Evolutionary conservation across 331 rosid genomes (phyloP).

Genomic region (Quercus tomentella): DNA sequence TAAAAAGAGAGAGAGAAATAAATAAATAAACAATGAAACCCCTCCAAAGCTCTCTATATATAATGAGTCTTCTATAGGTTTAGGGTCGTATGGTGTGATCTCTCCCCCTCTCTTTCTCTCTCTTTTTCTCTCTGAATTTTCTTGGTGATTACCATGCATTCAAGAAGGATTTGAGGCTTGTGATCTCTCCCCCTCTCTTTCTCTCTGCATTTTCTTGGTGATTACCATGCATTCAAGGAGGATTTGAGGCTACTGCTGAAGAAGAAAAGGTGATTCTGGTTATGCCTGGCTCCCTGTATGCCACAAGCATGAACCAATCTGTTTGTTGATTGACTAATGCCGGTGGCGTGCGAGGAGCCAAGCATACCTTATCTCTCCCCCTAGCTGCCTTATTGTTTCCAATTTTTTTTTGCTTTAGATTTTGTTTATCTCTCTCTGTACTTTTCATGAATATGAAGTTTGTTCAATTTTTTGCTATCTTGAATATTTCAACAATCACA

Average conservation of each 20-base stretch:
- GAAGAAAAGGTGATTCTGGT: conserved; percentile 8
- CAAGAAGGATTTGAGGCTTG: neutral
- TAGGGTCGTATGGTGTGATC: no score
- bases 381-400: neutral
- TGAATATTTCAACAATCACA: neutral
- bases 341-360: conserved; percentile 43
- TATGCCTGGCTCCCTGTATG: conserved; percentile 56
- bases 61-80: no score
- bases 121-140: neutral
- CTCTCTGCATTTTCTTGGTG: neutral
- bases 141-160: neutral
- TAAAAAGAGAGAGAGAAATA: no score
- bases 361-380: conserved; percentile 16
- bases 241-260: neutral
- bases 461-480: neutral
- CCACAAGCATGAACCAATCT: conserved; percentile 31
- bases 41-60: no score
- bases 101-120: neutral
- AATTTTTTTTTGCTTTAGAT: neutral
- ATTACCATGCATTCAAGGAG: neutral
- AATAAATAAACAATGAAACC: no score
- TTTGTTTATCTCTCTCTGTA: neutral
- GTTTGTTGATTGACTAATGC: conserved; percentile 16
- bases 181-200: neutral
- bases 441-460: neutral